Evolutionary conservation across 441 rosid genomes (phyloP), one percentile per base, ranked within the genome.

Genomic region (Euphorbia schlechtendalii): DNA sequence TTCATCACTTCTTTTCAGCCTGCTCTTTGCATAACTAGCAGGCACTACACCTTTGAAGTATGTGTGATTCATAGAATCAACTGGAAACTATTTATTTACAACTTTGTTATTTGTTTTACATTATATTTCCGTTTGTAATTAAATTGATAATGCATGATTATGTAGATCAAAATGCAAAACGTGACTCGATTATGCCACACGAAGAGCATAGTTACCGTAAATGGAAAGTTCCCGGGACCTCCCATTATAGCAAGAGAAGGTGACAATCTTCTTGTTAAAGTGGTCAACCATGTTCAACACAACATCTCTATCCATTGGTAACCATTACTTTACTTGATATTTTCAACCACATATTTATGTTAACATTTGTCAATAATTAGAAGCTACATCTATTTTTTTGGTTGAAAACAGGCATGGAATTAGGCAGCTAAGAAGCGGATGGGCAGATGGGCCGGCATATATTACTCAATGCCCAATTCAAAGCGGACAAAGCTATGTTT

Each of bases 401-500:
- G 20, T 18, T 53, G 46, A 18, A n/a, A n/a, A n/a, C 76, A 84
- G 87, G 95, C 88, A 86, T 60, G 90, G 95, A n/a, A n/a, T n/a
- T n/a, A n/a, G n/a, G n/a, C n/a, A n/a, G n/a, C n/a, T n/a, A n/a
- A n/a, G n/a, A n/a, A n/a, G n/a, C n/a, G n/a, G n/a, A n/a, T n/a
- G n/a, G n/a, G n/a, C n/a, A n/a, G n/a, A n/a, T n/a, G n/a, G n/a
- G n/a, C n/a, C n/a, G n/a, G n/a, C n/a, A n/a, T n/a, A n/a, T n/a
- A n/a, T n/a, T n/a, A n/a, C n/a, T n/a, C n/a, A n/a, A n/a, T n/a
- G n/a, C n/a, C n/a, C n/a, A n/a, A n/a, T n/a, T n/a, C n/a, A n/a
- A n/a, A n/a, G n/a, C n/a, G n/a, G n/a, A n/a, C n/a, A n/a, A n/a
- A n/a, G n/a, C n/a, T n/a, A n/a, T n/a, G n/a, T n/a, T n/a, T n/a